Conservation (phyloP, 768 basidiomycete genomes). For the Suillus brevipes region DNA sequence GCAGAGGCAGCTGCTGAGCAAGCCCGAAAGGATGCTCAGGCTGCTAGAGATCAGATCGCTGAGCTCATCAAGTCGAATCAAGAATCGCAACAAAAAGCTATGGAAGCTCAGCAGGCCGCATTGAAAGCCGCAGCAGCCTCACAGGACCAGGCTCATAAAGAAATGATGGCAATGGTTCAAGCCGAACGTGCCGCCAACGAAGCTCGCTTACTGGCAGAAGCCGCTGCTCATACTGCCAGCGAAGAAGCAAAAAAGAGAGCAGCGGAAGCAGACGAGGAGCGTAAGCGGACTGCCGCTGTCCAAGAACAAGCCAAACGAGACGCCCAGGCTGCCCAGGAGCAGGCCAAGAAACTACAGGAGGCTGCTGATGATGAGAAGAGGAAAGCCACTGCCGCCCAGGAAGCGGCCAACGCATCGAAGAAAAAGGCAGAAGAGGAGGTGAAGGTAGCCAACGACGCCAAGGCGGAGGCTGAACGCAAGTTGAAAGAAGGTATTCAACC, state of each 20-base stretch:
- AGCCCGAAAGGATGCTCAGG: conserved; percentile 5
- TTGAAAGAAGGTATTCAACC: conserved; percentile 31
- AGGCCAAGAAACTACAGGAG: conserved; percentile 3
- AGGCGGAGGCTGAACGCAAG: conserved; percentile 16
- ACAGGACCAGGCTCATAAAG: background rate
- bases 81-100: background rate
- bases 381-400: conserved; percentile 19
- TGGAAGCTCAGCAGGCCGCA: background rate
- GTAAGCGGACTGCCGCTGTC: conserved; percentile 9
- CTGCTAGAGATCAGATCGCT: background rate
- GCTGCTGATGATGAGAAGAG: conserved; percentile 23
- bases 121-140: background rate
- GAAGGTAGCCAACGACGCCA: conserved; percentile 1
- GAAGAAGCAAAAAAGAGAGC: conserved; percentile 1
- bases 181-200: conserved; percentile 1
- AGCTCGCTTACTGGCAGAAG: conserved; percentile 10
- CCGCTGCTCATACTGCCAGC: conserved; percentile 4
- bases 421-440: conserved; percentile 18
- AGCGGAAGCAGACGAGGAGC: conserved; percentile 11
- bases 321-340: conserved; percentile 14
- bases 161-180: conserved; percentile 7
- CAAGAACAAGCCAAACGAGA: conserved; percentile 15
- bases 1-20: conserved; percentile 9
- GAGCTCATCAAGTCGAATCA: conserved; percentile 3
- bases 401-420: conserved; percentile 13